phyloP scores from a whole-genome alignment of 495 filamentous ascomycete species.

The Penicillium maclennaniae region DNA sequence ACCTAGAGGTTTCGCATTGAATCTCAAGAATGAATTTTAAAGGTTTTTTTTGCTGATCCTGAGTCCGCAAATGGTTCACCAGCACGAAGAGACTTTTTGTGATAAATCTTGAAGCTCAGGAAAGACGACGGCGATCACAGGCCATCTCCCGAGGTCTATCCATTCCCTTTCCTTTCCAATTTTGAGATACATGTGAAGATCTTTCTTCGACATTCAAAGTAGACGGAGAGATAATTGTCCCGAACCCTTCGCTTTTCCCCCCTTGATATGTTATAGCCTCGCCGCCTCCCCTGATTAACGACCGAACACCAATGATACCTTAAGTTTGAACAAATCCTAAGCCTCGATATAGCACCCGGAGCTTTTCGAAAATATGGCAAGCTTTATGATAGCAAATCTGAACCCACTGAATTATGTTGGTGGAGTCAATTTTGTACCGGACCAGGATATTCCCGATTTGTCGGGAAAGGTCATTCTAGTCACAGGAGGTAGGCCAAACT shows the following conservation, averaged over 20 bases:
- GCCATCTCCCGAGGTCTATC: no score
- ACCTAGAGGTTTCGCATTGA: no score
- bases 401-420: constrained; percentile 28
- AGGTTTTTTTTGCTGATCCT: no score
- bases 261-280: neutral
- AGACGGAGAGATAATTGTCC: neutral
- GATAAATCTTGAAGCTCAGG: no score
- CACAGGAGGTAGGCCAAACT: constrained; percentile 49
- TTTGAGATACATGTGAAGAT: neutral
- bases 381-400: constrained; percentile 17
- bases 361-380: constrained; percentile 10
- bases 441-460: constrained; percentile 51
- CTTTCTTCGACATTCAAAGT: neutral
- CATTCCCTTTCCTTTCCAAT: no score
- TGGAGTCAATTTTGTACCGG: constrained; percentile 31
- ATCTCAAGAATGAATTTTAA: no score
- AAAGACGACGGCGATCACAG: no score
- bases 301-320: neutral
- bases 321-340: neutral
- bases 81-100: no score
- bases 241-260: neutral
- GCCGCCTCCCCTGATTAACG: neutral
- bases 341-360: neutral
- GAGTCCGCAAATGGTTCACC: no score
- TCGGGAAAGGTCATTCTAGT: constrained; percentile 51